These are phyloP conservation scores for Eutrema japonicum DNA, from an alignment of 345 rosid species.

Conservation along the genomic window DNA sequence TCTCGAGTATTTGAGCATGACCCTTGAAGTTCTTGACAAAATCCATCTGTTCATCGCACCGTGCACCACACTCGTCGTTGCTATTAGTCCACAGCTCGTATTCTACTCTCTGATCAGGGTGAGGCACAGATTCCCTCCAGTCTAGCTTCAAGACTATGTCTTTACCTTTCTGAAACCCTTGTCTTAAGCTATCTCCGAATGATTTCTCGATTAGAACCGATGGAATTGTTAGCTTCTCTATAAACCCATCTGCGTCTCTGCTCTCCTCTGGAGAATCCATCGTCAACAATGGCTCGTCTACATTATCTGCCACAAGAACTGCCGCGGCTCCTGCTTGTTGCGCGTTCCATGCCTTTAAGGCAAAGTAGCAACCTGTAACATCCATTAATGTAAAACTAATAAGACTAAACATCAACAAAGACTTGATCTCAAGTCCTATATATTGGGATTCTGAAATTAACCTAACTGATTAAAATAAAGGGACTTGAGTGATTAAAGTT, in stretches of 20 bases:
- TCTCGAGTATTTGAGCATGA: conserved; percentile 92
- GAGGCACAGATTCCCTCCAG: conserved; percentile 95
- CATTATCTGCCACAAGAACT: conserved; percentile 70
- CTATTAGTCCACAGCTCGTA: conserved; percentile 95
- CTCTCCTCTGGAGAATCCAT: conserved; percentile 88
- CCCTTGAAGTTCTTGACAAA: conserved; percentile 87
- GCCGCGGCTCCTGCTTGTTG: conserved; percentile 94
- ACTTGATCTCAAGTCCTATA: not conserved
- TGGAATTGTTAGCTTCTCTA: conserved; percentile 80
- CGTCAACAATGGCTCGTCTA: conserved; percentile 81
- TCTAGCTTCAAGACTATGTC: conserved; percentile 68
- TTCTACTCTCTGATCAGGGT: conserved; percentile 91
- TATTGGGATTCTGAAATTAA: not conserved
- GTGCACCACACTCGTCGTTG: conserved; percentile 89
- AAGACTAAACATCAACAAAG: conserved; percentile 21
- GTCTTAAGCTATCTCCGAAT: conserved; percentile 68
- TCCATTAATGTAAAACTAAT: not conserved
- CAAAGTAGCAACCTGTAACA: conserved; percentile 78
- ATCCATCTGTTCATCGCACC: conserved; percentile 89
- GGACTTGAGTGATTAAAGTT: not conserved
- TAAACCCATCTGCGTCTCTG: conserved; percentile 56
- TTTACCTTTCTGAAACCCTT: conserved; percentile 66
- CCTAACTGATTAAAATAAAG: not conserved
- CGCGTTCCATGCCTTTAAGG: conserved; percentile 82
- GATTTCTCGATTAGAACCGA: conserved; percentile 79